Evolutionary conservation across 2,329 filamentous ascomycete genomes (phyloP), one percentile per base, ranked within the genome.

Genomic region (Fusarium protoensiforme): DNA sequence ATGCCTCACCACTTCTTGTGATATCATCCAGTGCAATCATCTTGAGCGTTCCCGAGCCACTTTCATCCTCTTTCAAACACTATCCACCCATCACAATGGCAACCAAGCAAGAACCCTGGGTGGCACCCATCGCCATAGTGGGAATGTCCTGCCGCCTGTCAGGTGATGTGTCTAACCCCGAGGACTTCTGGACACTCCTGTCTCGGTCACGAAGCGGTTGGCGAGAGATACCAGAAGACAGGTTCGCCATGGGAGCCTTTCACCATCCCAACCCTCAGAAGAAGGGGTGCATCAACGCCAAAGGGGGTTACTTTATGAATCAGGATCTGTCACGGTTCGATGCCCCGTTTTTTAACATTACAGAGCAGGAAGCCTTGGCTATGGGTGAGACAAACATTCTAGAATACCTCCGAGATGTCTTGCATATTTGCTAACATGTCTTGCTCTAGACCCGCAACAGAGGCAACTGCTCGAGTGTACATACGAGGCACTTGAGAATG

Each of bases 401-500:
- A n/a, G 24, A 51, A n/a, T 51, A 29, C 4, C 22, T 22, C 22
- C 22, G 14, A 46, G 10, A 29, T 31, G 46, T 51, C 46, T 51
- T 39, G 22, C 13, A n/a, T 36, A 10, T 39, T 7, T 54, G 2
- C 59, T 35, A 27, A 64, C 54, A 38, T 20, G 13, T 68, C 24
- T n/a, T 29, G 22, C 2, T 6, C 1, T 29, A 77, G 87, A 90
- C 57, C 88, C 88, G 1, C 87, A 89, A 68, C 87, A 89, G 65
- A 82, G 88, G 2, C 80, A 88, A 22, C 80, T 88, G 9, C 81
- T 89, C 2, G 87, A 90, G 75, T 87, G 85, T 67, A 85, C 86
- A 0, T 89, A 87, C 67, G 87, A 90, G 75, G 86, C 87, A 0
- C 79, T 89, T 11, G 87, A 89, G 72, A 87, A 85, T 64, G 87